Evolutionary conservation across 169 alveolate species (phyloP).

Genomic region (Babesia sp.): DNA sequence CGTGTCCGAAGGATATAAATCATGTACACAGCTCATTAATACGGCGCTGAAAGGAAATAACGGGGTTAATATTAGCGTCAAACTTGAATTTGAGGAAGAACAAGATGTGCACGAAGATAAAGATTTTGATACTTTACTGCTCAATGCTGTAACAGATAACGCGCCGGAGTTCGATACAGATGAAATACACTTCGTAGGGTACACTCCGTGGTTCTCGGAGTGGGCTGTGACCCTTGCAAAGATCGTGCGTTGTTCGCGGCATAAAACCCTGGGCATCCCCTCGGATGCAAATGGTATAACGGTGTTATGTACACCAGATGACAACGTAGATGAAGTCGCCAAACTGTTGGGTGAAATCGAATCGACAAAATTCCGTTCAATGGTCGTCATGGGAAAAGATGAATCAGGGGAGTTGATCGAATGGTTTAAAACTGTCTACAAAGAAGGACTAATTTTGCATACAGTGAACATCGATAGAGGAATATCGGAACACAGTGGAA

Average conservation of each 20-base stretch:
- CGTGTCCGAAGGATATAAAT: constrained; percentile 15
- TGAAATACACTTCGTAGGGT: constrained; percentile 26
- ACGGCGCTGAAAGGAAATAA: background rate
- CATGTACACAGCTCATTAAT: background rate
- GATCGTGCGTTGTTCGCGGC: constrained; percentile 21
- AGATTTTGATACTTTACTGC: constrained; percentile 41
- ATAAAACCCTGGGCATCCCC: constrained; percentile 14
- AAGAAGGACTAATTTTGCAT: background rate
- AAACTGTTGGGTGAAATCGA: constrained; percentile 2
- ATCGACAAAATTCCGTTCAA: background rate
- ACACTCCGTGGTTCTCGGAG: constrained; percentile 51
- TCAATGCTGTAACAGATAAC: constrained; percentile 27
- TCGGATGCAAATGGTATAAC: constrained; percentile 29
- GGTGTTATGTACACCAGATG: constrained; percentile 17
- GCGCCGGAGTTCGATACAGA: constrained; percentile 4
- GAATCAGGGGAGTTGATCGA: background rate
- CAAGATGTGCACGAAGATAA: background rate
- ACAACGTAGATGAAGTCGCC: background rate
- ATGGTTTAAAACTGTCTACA: background rate
- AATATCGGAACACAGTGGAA: background rate
- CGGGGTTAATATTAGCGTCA: background rate
- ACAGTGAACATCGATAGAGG: background rate
- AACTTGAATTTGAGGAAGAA: constrained; percentile 18
- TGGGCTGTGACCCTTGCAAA: constrained; percentile 60
- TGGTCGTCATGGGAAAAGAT: constrained; percentile 4